Evolutionary conservation across 176 grass and related monocot genomes (phyloP).

Genomic region (Tillandsia fasciculata): DNA sequence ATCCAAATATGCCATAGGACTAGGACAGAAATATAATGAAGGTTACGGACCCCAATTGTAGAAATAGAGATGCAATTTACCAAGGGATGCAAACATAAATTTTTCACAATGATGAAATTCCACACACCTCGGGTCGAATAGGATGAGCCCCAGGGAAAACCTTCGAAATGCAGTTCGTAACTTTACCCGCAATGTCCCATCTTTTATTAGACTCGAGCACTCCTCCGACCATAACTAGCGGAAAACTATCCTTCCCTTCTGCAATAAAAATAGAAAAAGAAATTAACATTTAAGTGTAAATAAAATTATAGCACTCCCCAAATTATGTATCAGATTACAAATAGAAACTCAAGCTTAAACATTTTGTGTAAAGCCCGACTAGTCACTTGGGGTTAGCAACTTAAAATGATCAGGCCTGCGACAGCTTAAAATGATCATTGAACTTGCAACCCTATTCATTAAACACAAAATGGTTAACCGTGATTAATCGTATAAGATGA

Average conservation of each 20-base stretch:
- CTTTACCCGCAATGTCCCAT: conserved; percentile 83
- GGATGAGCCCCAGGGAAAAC: conserved; percentile 56
- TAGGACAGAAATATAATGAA: neutral
- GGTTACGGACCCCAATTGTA: neutral
- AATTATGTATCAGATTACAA: no score
- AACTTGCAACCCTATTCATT: no score
- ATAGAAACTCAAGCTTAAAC: no score
- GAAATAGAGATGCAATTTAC: neutral
- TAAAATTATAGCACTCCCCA: no score
- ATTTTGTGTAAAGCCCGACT: no score
- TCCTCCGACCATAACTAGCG: conserved; percentile 94
- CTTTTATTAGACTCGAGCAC: conserved; percentile 86
- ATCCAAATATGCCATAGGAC: no score
- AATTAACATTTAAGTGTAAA: no score
- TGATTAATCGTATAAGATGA: neutral
- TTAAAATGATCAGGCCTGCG: no score
- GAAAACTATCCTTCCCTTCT: conserved; percentile 81
- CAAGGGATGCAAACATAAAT: neutral
- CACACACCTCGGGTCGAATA: conserved; percentile 62
- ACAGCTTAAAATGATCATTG: no score
- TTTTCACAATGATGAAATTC: neutral
- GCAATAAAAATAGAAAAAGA: conserved; percentile 2
- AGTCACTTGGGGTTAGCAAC: no score
- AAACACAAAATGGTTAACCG: no score
- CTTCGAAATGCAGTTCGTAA: conserved; percentile 69